Conservation (phyloP, 768 basidiomycete species). For the Boletus rubroflammeus region DNA sequence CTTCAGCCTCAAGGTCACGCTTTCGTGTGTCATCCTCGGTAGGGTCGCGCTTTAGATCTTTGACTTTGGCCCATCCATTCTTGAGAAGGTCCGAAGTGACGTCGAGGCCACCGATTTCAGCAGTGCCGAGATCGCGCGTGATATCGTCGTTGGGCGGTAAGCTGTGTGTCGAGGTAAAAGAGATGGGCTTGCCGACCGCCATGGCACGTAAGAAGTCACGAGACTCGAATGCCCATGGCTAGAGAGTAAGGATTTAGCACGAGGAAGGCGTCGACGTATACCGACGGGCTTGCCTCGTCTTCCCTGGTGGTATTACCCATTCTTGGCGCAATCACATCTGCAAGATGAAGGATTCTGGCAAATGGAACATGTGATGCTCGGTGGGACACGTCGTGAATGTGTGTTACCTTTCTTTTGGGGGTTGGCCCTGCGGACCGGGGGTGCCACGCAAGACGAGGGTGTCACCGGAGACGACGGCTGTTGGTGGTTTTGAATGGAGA, state of each 20-base stretch:
- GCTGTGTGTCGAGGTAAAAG: conserved; percentile 78
- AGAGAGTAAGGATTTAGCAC: conserved; percentile 1
- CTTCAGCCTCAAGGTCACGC: conserved; percentile 73
- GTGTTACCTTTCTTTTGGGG: conserved; percentile 80
- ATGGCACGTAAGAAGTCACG: conserved; percentile 87
- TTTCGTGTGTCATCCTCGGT: conserved; percentile 74
- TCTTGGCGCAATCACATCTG: conserved; percentile 81
- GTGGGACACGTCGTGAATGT: not conserved
- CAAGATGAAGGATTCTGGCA: conserved; percentile 80
- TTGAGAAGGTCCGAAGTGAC: conserved; percentile 73
- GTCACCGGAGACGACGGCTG: conserved; percentile 90
- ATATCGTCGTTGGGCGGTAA: conserved; percentile 72
- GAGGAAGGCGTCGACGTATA: not conserved
- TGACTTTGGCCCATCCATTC: conserved; percentile 91
- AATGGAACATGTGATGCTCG: conserved; percentile 11
- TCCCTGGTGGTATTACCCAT: conserved; percentile 79
- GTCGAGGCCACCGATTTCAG: conserved; percentile 70
- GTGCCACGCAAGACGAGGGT: conserved; percentile 79
- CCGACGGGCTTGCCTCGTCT: conserved; percentile 66
- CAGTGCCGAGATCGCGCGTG: conserved; percentile 76
- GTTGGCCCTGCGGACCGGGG: conserved; percentile 77
- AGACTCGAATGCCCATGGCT: conserved; percentile 91
- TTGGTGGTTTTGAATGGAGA: conserved; percentile 4
- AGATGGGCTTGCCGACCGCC: conserved; percentile 86
- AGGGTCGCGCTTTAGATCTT: conserved; percentile 81